Evolutionary conservation across 306 rosid genomes (phyloP).

Genomic region (Vicia sativa): DNA sequence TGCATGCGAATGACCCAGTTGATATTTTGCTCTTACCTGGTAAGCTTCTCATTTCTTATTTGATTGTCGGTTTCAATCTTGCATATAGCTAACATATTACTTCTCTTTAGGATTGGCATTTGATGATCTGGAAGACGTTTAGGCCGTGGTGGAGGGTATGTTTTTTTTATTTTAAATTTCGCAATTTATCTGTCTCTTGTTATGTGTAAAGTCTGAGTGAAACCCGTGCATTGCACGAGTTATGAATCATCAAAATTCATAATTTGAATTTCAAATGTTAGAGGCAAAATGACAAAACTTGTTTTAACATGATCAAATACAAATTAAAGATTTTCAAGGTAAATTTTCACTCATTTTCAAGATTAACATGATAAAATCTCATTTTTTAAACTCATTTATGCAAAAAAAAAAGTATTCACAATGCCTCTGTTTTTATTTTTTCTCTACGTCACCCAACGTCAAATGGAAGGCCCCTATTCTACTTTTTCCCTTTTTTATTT

Average conservation of each 20-base stretch:
- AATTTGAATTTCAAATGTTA: too few species aligned
- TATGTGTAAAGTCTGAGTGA: not conserved
- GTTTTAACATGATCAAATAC: too few species aligned
- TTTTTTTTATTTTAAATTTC: conserved; percentile 14
- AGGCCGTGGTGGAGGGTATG: conserved; percentile 99
- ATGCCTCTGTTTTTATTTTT: too few species aligned
- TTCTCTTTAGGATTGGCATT: conserved; percentile 80
- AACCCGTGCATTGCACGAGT: not conserved
- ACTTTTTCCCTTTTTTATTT: too few species aligned
- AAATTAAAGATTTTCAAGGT: too few species aligned
- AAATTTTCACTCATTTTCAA: too few species aligned
- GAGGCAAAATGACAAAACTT: too few species aligned
- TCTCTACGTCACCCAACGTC: too few species aligned
- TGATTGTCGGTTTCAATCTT: conserved; percentile 23
- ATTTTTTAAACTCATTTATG: too few species aligned
- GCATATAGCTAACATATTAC: conserved; percentile 23
- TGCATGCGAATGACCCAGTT: conserved; percentile 88
- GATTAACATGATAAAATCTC: too few species aligned
- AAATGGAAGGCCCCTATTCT: too few species aligned
- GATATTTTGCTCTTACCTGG: conserved; percentile 94
- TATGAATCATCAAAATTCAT: not conserved
- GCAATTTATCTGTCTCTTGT: conserved; percentile 27
- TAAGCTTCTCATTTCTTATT: conserved; percentile 39
- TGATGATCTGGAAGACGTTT: conserved; percentile 87
- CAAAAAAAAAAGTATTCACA: too few species aligned